phyloP scores from a whole-genome alignment of 495 filamentous ascomycete species.

The Trichoderma gamsii region DNA sequence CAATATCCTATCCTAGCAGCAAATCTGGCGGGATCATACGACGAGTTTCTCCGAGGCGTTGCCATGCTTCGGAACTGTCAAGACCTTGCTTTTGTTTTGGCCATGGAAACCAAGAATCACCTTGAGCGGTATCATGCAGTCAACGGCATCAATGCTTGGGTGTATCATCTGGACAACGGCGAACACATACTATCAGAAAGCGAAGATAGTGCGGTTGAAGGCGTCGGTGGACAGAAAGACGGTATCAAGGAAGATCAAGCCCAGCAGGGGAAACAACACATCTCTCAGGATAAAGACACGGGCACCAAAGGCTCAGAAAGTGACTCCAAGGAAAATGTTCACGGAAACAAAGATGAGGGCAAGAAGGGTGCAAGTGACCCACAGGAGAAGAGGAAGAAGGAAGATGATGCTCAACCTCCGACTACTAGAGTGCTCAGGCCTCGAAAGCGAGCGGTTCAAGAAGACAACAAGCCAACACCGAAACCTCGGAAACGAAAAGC shows the following conservation, averaged over 20 bases:
- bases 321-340: too few relatives aligned
- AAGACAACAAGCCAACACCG: neutral
- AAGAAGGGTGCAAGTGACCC: too few relatives aligned
- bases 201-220: neutral
- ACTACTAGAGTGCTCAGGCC: too few relatives aligned
- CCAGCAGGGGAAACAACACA: too few relatives aligned
- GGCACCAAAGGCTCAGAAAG: too few relatives aligned
- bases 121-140: neutral
- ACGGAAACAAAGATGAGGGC: too few relatives aligned
- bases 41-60: conserved; percentile 15
- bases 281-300: too few relatives aligned
- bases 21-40: conserved; percentile 20
- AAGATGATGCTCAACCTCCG: too few relatives aligned
- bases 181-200: neutral
- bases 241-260: too few relatives aligned
- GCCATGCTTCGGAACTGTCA: conserved; percentile 8
- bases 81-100: conserved; percentile 3
- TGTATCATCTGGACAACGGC: neutral
- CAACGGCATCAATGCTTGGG: neutral
- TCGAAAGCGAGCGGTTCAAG: neutral
- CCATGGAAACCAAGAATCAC: neutral
- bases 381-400: too few relatives aligned
- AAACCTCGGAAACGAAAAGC: neutral
- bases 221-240: too few relatives aligned
- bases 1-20: conserved; percentile 24